Conservation (phyloP, 75 land plant genomes). For the Cupressus sempervirens region DNA sequence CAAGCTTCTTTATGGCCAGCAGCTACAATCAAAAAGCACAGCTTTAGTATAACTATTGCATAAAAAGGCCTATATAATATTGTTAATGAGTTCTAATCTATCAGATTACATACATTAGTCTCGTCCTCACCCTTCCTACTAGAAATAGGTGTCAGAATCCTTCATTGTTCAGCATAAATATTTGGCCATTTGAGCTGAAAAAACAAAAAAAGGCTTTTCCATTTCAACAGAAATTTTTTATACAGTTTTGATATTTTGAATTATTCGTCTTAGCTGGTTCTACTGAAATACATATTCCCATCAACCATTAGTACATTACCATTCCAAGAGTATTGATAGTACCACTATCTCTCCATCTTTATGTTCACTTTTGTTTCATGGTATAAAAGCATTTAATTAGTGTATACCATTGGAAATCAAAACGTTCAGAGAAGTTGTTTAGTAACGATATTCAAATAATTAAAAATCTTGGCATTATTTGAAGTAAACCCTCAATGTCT, state of each 20-base stretch:
- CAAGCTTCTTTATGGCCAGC: constrained; percentile 77
- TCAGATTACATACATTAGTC: neutral
- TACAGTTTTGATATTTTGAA: neutral
- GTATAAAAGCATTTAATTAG: neutral
- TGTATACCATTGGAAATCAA: neutral
- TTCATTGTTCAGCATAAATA: neutral
- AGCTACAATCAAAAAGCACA: constrained; percentile 31
- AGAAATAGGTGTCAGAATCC: neutral
- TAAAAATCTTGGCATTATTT: neutral
- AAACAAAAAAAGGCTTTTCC: neutral
- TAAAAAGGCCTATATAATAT: neutral
- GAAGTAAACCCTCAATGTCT: too few species aligned
- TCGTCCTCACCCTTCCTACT: neutral
- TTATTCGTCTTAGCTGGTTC: neutral
- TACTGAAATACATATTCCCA: neutral
- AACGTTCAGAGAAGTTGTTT: too few species aligned
- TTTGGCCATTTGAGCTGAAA: too few species aligned
- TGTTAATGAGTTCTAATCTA: neutral
- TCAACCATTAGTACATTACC: neutral
- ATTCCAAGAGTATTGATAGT: neutral
- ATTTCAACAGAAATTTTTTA: neutral
- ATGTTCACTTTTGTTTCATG: neutral
- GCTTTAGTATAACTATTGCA: neutral
- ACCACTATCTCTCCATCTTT: neutral
- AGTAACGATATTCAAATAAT: neutral